Conservation (phyloP, 192 early-diverging fungal species). For the Hyaloraphidium curvatum region DNA sequence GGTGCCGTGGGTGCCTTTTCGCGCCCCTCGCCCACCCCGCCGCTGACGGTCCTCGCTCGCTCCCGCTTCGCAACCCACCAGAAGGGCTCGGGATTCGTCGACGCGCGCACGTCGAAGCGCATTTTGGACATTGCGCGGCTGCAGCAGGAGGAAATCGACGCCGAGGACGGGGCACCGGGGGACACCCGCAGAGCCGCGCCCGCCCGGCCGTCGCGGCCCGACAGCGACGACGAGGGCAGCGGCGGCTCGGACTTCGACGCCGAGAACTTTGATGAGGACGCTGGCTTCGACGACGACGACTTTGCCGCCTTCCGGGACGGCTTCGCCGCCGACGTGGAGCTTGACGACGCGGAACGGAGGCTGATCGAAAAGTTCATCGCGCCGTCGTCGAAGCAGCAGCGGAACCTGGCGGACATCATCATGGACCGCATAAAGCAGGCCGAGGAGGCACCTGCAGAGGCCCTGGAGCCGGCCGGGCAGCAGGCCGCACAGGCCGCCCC, state of each 20-base stretch:
- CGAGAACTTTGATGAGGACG: slow-evolving; percentile 40
- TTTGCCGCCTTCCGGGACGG: background rate
- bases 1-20: too few relatives aligned
- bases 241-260: slow-evolving; percentile 46
- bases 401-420: slow-evolving; percentile 88
- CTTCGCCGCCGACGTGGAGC: slow-evolving; percentile 17
- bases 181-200: slow-evolving; percentile 5
- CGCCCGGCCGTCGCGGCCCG: too few relatives aligned
- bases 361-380: slow-evolving; percentile 86
- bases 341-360: slow-evolving; percentile 57
- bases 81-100: slow-evolving; percentile 57
- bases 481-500: too few relatives aligned
- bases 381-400: slow-evolving; percentile 55
- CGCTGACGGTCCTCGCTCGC: too few relatives aligned
- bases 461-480: too few relatives aligned
- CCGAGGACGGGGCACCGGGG: slow-evolving; percentile 15
- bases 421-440: slow-evolving; percentile 83
- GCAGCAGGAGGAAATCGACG: slow-evolving; percentile 78
- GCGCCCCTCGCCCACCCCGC: too few relatives aligned
- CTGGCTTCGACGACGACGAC: slow-evolving; percentile 23
- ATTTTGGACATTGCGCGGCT: slow-evolving; percentile 71
- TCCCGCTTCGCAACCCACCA: too few relatives aligned
- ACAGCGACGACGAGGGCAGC: slow-evolving; percentile 33
- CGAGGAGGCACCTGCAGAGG: slow-evolving; percentile 18
- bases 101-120: slow-evolving; percentile 73